Evolutionary conservation across 2,329 filamentous ascomycete species (phyloP).

Genomic region (Hortaea sp.): DNA sequence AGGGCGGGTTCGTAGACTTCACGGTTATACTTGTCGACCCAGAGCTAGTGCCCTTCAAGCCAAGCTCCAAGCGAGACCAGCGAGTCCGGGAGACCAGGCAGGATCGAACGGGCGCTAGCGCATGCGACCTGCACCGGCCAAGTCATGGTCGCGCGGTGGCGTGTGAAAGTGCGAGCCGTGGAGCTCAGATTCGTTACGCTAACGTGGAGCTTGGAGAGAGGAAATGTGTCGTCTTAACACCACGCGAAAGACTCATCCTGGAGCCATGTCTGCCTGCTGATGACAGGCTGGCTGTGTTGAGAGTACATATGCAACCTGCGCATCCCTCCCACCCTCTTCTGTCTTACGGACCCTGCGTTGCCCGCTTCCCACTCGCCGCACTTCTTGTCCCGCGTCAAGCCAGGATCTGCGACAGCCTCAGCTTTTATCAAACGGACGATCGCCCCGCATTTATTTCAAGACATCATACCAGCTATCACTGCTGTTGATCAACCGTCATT

Average conservation of each 20-base stretch:
- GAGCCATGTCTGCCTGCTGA: constrained; percentile 1
- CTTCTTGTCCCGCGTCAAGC: not conserved
- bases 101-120: constrained; percentile 1
- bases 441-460: constrained; percentile 15
- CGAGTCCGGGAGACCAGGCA: not conserved
- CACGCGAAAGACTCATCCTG: constrained; percentile 3
- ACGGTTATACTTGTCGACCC: not conserved
- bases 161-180: constrained; percentile 11
- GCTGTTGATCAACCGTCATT: constrained; percentile 1
- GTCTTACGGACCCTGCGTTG: constrained; percentile 1
- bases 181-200: constrained; percentile 12
- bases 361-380: not conserved
- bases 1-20: not conserved
- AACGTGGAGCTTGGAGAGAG: constrained; percentile 8
- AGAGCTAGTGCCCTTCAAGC: not conserved
- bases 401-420: not conserved
- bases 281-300: not conserved
- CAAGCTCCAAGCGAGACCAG: constrained; percentile 4
- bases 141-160: constrained; percentile 8
- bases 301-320: constrained; percentile 3
- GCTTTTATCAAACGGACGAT: constrained; percentile 7
- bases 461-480: constrained; percentile 9
- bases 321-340: constrained; percentile 3
- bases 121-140: constrained; percentile 5
- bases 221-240: constrained; percentile 17